Base-by-base conservation (phyloP, 2,329 filamentous ascomycete species). In the Alternaria sp. region DNA sequence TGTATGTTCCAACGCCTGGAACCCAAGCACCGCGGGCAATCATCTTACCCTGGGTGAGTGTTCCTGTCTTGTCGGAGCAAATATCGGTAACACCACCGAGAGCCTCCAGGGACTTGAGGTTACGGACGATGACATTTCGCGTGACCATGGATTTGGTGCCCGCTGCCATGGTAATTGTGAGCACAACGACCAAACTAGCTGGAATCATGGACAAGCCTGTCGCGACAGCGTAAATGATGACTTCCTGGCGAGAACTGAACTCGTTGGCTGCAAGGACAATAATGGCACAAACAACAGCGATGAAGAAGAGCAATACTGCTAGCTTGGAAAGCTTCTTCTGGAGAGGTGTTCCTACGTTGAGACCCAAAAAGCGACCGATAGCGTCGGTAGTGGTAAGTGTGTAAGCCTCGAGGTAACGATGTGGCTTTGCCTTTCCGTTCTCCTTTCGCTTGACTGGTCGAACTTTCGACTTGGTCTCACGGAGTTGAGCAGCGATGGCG, bases 401-500 rank as follows among this genome's bases (percentile, higher is more conserved):
- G 51, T 81, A 80, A 2, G 85, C 86, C 63, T 87, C 82, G n/a
- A 86, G 75, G 47, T 77, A 74, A 34, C 76, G 73, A 62, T 78
- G 75, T 1, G 72, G 74, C 44, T 72, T 71, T n/a, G 76, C 76
- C 28, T 66, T 70, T 5, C 76, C 76, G 36, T 76, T 62, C 8
- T 67, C 62, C 36, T 75, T 80, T 18, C 80, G 78, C 73, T 83
- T 83, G 42, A 82, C 79, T 3, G 71, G 75, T 42, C 81, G 72
- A 63, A 54, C 71, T 68, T 64, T 71, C 48, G 59, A 65, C 18
- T 60, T 47, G 56, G 83, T 83, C 22, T 86, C 84, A 42, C 88
- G 86, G 22, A 94, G 83, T 53, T 90, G 80, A 43, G 86, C 84
- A 24, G 91, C 90, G 65, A 93, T 92, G 64, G 87, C 87, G 61